Evolutionary conservation across 2,329 filamentous ascomycete genomes (phyloP), one percentile per base, ranked within the genome.

Genomic region (Aspergillus sojae): DNA sequence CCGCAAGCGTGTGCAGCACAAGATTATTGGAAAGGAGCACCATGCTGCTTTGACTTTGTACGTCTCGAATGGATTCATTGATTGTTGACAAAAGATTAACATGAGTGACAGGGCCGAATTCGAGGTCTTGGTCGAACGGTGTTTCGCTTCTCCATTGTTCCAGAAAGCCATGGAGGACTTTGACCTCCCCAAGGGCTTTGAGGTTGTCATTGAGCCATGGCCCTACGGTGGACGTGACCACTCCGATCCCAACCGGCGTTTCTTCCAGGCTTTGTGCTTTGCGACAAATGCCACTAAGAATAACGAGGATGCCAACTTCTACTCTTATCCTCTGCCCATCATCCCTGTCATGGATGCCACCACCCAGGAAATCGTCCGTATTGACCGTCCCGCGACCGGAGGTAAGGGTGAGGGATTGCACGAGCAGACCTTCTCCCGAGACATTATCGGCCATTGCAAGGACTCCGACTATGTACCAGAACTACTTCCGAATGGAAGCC

Each of bases 241-340:
- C 9, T 79, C 75, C 1, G 81, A 83, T 23, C 79, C 83, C 34
- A 81, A 81, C 55, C 72, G 76, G 30, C 80, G 85, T 53, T 86
- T 83, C 68, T 85, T 86, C 70, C 84, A 86, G 55, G 76, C 71
- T 1, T 72, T 87, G 4, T 84, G 82, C 68, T 86, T 86, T 66
- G 85, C 83, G 0, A 72, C 71, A n/a, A 72, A 78, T 55, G 71
- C 68, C 30, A 69, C 69, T 28, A 74, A 72, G 39, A 78, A 79
- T 16, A 85, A 85, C 41, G 75, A 73, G 2, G 85, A 89, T 70
- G 83, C 86, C 2, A 89, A 90, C 67, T 86, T 89, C 70, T 89
- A 89, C 71, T 82, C 82, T 2, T 88, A 85, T 67, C 87, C 87
- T 0, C 75, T 89, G 73, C 83, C 62, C 0, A 55, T 78, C 36